phyloP scores from a whole-genome alignment of 2,329 filamentous ascomycete genomes.

The Clarireedia monteithiana region DNA sequence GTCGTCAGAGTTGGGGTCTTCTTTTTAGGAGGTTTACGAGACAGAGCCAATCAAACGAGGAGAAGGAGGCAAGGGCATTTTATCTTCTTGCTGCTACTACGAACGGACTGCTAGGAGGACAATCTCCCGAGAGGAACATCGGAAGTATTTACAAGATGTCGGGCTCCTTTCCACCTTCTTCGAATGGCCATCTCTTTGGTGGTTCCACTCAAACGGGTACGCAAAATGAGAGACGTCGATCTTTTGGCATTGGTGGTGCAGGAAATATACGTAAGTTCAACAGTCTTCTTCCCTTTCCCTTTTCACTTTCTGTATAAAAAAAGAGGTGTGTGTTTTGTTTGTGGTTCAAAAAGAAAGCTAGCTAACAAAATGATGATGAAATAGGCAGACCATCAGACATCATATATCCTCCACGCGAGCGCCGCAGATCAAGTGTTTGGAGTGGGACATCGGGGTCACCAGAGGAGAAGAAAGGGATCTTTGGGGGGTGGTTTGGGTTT shows the following conservation, averaged over 20 bases:
- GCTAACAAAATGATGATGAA: background rate
- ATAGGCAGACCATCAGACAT: slow-evolving; percentile 26
- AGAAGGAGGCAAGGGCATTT: background rate
- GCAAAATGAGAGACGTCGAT: slow-evolving; percentile 16
- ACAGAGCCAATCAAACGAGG: no score
- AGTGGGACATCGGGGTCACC: slow-evolving; percentile 9
- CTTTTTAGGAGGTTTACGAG: no score
- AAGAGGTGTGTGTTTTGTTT: background rate
- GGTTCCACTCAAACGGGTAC: no score
- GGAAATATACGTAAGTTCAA: slow-evolving; percentile 26
- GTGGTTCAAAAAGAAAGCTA: background rate
- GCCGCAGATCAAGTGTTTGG: slow-evolving; percentile 20
- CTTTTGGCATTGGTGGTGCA: slow-evolving; percentile 28
- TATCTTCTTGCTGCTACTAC: background rate
- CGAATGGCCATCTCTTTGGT: background rate
- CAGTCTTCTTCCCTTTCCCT: background rate
- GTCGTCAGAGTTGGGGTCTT: no score
- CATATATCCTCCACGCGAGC: slow-evolving; percentile 16
- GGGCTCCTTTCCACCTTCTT: background rate
- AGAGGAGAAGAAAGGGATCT: slow-evolving; percentile 12
- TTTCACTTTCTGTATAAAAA: background rate
- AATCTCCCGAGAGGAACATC: no score
- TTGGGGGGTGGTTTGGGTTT: slow-evolving; percentile 4
- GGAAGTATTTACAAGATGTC: no score
- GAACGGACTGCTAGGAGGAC: background rate